phyloP scores from a whole-genome alignment of 768 basidiomycete species.

The Lactifluus piperatus region DNA sequence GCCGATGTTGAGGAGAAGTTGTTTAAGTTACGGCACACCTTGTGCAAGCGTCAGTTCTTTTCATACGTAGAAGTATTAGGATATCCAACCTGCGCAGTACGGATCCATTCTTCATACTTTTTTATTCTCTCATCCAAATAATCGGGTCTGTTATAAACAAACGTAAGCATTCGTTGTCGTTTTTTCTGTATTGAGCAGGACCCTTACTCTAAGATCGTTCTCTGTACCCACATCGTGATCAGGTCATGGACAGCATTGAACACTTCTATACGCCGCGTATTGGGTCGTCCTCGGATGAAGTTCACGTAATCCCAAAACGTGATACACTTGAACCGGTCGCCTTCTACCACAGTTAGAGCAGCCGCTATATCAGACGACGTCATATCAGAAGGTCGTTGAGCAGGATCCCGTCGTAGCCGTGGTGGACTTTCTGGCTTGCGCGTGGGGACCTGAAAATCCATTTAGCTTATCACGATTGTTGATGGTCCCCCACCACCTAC shows the following conservation, averaged over 20 bases:
- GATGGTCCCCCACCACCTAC: background rate
- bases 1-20: conserved; percentile 10
- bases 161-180: background rate
- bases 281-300: background rate
- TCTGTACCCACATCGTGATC: conserved; percentile 1
- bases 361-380: background rate
- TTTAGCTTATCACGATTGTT: background rate
- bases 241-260: conserved; percentile 7
- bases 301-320: conserved; percentile 15
- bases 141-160: background rate
- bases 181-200: background rate
- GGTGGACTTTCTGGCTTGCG: background rate
- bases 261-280: background rate
- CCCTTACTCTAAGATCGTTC: background rate
- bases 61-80: background rate
- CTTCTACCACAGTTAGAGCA: conserved; percentile 10
- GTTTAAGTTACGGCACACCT: conserved; percentile 3
- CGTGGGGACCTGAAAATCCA: background rate
- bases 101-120: conserved; percentile 4
- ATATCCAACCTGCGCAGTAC: conserved; percentile 7
- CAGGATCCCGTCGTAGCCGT: background rate
- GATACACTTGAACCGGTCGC: conserved; percentile 8
- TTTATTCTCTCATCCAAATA: background rate
- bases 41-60: background rate
- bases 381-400: background rate